Percentiles rank a stretch among this genome's conserved stretches.
Conservation (phyloP, 75 land plant genomes). For the Picea glauca region DNA sequence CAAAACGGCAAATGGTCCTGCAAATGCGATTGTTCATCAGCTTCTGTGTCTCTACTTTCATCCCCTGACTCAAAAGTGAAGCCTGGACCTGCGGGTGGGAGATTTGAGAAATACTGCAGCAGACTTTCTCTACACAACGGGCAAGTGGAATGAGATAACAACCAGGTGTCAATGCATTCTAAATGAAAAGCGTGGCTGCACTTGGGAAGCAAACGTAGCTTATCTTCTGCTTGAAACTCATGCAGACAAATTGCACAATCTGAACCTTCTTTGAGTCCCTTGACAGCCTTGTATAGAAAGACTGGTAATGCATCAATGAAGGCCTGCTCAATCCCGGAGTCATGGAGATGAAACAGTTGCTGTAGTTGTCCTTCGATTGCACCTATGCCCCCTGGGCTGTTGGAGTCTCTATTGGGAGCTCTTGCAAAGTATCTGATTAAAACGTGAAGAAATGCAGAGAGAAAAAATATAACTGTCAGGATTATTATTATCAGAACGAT, state of each 20-base stretch:
- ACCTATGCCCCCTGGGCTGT: slow-evolving; percentile 24
- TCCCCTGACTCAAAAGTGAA: slow-evolving; percentile 11
- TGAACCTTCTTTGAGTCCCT: slow-evolving; percentile 42
- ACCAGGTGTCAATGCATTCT: slow-evolving; percentile 63
- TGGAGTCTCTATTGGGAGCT: slow-evolving; percentile 23
- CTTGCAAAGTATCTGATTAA: slow-evolving; percentile 32
- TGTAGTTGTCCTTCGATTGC: slow-evolving; percentile 55
- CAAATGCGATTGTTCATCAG: neutral
- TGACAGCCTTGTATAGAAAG: slow-evolving; percentile 41
- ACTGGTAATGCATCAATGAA: slow-evolving; percentile 55
- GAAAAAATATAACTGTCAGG: slow-evolving; percentile 42
- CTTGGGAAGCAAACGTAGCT: slow-evolving; percentile 47
- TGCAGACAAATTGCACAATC: slow-evolving; percentile 57
- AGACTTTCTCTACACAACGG: slow-evolving; percentile 43
- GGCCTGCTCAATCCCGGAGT: slow-evolving; percentile 52
- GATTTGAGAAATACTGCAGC: slow-evolving; percentile 20
- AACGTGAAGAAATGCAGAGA: slow-evolving; percentile 49
- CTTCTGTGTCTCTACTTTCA: neutral
- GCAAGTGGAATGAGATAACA: slow-evolving; percentile 58
- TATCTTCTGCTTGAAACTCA: slow-evolving; percentile 48
- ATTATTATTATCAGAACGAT: slow-evolving; percentile 45
- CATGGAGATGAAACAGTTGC: slow-evolving; percentile 58
- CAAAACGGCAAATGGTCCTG: neutral
- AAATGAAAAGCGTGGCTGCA: slow-evolving; percentile 61
- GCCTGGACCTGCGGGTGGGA: slow-evolving; percentile 15